Percentiles rank a stretch among this genome's conserved stretches.
phyloP scores from a whole-genome alignment of 2,329 filamentous ascomycete species.

The Graphium sp. region DNA sequence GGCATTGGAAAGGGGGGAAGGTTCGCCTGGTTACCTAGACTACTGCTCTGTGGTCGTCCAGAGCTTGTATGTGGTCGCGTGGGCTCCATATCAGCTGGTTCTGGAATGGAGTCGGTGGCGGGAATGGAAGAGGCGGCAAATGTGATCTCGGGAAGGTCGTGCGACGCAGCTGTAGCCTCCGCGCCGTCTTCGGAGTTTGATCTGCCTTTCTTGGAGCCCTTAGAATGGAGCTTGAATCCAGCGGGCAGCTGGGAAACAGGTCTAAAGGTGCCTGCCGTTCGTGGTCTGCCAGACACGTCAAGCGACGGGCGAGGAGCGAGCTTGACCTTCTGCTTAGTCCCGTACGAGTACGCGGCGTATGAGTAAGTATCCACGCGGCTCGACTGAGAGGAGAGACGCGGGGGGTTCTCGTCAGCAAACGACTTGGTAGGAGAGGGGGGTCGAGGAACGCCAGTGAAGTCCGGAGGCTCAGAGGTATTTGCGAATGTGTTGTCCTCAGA shows the following conservation, averaged over 20 bases:
- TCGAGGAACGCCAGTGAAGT: constrained; percentile 27
- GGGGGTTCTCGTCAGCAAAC: constrained; percentile 19
- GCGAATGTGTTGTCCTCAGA: constrained; percentile 33
- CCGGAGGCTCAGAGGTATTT: constrained; percentile 29
- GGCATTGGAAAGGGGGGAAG: constrained; percentile 5
- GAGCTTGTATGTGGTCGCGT: constrained; percentile 17
- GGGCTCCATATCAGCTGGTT: constrained; percentile 10
- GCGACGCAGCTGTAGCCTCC: constrained; percentile 15
- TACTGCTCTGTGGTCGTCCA: constrained; percentile 6
- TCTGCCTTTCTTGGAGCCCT: constrained; percentile 34
- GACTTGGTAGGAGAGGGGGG: constrained; percentile 27
- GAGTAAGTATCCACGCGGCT: constrained; percentile 31
- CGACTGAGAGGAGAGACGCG: constrained; percentile 34
- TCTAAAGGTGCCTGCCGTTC: constrained; percentile 45
- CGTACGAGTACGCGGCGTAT: constrained; percentile 29
- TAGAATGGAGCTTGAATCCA: constrained; percentile 56
- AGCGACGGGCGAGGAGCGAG: constrained; percentile 70
- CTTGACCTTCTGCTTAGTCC: constrained; percentile 74
- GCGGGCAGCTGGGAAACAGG: constrained; percentile 67
- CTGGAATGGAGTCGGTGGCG: constrained; percentile 15
- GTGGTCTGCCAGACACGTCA: constrained; percentile 42
- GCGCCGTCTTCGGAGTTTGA: constrained; percentile 11
- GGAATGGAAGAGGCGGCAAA: constrained; percentile 17
- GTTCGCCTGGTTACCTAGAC: constrained; percentile 3
- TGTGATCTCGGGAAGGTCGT: constrained; percentile 16